phyloP scores from a whole-genome alignment of 1,139 yeast species.

The Sporopachydermia cereana region DNA sequence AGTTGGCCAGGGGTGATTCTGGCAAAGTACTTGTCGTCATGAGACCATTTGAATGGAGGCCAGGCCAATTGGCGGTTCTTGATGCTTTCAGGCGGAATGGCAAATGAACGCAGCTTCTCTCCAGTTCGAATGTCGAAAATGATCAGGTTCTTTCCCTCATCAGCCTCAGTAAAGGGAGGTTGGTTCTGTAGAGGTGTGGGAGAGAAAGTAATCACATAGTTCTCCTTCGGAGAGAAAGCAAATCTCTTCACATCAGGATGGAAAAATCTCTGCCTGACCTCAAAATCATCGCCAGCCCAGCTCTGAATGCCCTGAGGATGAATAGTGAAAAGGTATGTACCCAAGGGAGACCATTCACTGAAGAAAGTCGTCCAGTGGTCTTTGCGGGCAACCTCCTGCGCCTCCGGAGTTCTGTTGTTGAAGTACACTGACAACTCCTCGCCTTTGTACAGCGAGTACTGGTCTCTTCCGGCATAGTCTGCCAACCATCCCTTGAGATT shows the following conservation, averaged over 20 bases:
- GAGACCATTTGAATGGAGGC: constrained; percentile 97
- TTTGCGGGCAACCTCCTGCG: constrained; percentile 70
- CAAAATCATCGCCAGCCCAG: constrained; percentile 85
- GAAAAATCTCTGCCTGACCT: constrained; percentile 57
- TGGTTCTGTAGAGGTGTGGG: constrained; percentile 72
- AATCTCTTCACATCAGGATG: constrained; percentile 87
- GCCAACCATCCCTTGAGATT: constrained; percentile 86
- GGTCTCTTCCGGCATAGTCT: constrained; percentile 86
- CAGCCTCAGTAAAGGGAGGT: constrained; percentile 76
- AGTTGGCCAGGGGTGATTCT: constrained; percentile 81
- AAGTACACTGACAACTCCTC: constrained; percentile 81
- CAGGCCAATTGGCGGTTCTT: constrained; percentile 71
- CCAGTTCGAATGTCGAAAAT: constrained; percentile 89
- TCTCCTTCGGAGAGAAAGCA: constrained; percentile 89
- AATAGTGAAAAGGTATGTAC: constrained; percentile 76
- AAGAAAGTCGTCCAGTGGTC: constrained; percentile 78
- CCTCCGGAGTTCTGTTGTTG: constrained; percentile 68
- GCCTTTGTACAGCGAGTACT: constrained; percentile 66
- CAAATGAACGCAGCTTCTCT: constrained; percentile 80
- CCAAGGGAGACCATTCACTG: constrained; percentile 88
- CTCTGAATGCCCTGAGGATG: constrained; percentile 94
- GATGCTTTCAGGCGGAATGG: constrained; percentile 69
- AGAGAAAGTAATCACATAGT: constrained; percentile 81
- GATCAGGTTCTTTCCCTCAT: constrained; percentile 87
- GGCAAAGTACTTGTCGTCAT: constrained; percentile 88